phyloP scores from a whole-genome alignment of 2,329 filamentous ascomycete genomes.

The Akanthomyces uredinophilus region DNA sequence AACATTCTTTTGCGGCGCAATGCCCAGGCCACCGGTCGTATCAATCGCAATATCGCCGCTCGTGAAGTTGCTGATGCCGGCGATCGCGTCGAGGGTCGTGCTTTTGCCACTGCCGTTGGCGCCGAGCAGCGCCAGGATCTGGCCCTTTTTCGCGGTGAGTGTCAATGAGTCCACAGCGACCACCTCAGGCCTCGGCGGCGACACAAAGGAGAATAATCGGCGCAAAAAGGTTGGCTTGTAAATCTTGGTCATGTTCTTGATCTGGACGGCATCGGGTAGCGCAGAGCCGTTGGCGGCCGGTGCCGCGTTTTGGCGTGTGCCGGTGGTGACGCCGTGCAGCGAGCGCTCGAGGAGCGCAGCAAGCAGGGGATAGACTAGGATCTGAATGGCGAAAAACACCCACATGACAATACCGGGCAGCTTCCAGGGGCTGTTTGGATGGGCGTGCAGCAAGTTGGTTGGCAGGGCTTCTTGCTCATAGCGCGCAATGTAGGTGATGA shows the following conservation, averaged over 20 bases:
- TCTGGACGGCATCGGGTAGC: conserved; percentile 51
- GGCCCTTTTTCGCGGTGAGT: conserved; percentile 62
- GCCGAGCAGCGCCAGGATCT: conserved; percentile 70
- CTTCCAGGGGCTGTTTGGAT: conserved; percentile 58
- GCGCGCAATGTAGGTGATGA: conserved; percentile 65
- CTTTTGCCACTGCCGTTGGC: conserved; percentile 70
- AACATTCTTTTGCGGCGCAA: conserved; percentile 72
- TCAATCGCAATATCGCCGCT: conserved; percentile 59
- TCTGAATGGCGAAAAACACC: conserved; percentile 69
- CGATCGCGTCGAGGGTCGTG: conserved; percentile 42
- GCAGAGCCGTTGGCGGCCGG: conserved; percentile 30
- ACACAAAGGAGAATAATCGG: conserved; percentile 41
- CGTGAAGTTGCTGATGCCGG: conserved; percentile 36
- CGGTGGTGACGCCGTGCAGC: conserved; percentile 47
- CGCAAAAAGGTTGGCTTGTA: conserved; percentile 62
- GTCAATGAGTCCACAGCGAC: conserved; percentile 68
- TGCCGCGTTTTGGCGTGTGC: conserved; percentile 40
- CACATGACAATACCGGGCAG: conserved; percentile 68
- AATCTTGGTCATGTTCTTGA: conserved; percentile 68
- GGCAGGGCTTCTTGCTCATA: conserved; percentile 58
- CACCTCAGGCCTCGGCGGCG: conserved; percentile 56
- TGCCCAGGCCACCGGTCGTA: conserved; percentile 65
- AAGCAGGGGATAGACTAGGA: conserved; percentile 61
- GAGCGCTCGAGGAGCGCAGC: conserved; percentile 65
- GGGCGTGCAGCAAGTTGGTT: conserved; percentile 53